phyloP scores from a whole-genome alignment of 495 filamentous ascomycete species.

The Chaetomium cochliodes region DNA sequence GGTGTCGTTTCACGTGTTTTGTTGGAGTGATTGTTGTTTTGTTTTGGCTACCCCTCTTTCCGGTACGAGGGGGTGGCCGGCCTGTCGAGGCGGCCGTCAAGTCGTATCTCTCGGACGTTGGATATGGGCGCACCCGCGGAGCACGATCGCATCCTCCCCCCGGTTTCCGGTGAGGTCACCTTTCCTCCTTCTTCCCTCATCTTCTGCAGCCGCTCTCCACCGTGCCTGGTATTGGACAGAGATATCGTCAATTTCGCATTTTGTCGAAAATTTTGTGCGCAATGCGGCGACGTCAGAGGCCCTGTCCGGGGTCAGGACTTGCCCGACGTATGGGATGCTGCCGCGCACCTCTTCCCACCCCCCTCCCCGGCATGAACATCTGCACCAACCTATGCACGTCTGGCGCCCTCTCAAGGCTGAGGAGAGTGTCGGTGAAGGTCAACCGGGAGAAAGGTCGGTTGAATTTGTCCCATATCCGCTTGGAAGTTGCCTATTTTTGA shows the following conservation, averaged over 20 bases:
- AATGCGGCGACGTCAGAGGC: conserved; percentile 36
- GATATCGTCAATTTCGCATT: conserved; percentile 29
- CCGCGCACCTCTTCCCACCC: conserved; percentile 25
- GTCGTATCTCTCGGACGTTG: not conserved
- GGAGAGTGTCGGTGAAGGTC: conserved; percentile 38
- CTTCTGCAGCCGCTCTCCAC: conserved; percentile 21
- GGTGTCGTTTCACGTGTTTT: not conserved
- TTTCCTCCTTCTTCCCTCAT: conserved; percentile 22
- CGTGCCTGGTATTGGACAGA: conserved; percentile 31
- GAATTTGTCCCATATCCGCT: conserved; percentile 21
- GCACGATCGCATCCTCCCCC: conserved; percentile 3
- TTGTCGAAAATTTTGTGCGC: conserved; percentile 32
- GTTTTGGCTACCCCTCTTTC: conserved; percentile 16
- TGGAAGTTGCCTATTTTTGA: conserved; percentile 25
- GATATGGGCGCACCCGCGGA: not conserved
- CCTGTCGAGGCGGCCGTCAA: not conserved
- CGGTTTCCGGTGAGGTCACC: conserved; percentile 8
- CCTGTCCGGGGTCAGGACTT: conserved; percentile 20
- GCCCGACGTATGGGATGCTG: conserved; percentile 32
- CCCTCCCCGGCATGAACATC: conserved; percentile 23
- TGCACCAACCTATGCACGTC: conserved; percentile 28
- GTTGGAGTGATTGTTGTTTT: not conserved
- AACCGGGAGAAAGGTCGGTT: conserved; percentile 27
- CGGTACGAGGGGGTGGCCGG: not conserved
- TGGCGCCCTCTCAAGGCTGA: conserved; percentile 15